A percentile compares a stretch with the other conserved stretches of the same genome.
Conservation (phyloP, 805 yeast genomes). For the Saitoella complicata region DNA sequence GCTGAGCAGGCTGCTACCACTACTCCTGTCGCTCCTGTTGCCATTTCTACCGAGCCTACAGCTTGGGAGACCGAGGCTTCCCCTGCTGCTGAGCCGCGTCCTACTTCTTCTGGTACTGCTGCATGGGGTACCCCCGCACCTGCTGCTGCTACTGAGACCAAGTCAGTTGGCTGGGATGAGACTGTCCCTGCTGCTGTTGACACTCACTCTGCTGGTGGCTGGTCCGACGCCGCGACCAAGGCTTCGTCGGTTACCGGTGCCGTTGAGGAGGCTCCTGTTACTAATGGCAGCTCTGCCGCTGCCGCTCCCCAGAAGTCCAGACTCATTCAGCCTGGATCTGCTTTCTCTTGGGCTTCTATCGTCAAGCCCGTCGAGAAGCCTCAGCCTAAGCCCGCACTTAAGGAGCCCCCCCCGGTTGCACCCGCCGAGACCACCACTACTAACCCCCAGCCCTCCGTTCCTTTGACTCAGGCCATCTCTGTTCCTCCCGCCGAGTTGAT, state of each 20-base stretch:
- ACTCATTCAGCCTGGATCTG: constrained; percentile 12
- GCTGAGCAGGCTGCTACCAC: not conserved
- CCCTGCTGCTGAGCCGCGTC: constrained; percentile 1
- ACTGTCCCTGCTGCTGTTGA: constrained; percentile 7
- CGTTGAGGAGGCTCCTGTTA: not conserved
- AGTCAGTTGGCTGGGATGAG: constrained; percentile 1
- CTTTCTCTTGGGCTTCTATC: constrained; percentile 15
- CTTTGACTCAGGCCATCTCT: not conserved
- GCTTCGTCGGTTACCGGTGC: constrained; percentile 14
- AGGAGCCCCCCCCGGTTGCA: constrained; percentile 17
- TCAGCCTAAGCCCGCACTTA: constrained; percentile 7
- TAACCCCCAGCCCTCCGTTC: constrained; percentile 1
- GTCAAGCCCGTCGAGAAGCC: constrained; percentile 11
- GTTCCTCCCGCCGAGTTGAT: not conserved
- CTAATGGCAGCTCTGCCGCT: constrained; percentile 7
- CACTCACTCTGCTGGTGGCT: constrained; percentile 12
- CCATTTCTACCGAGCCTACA: not conserved
- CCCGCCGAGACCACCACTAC: constrained; percentile 1
- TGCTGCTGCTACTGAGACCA: constrained; percentile 1
- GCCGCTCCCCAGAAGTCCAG: constrained; percentile 20
- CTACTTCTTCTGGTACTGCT: not conserved
- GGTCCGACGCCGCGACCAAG: constrained; percentile 42
- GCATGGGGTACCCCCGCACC: constrained; percentile 9
- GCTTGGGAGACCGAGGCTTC: not conserved
- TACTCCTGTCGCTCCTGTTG: no score